phyloP scores from a whole-genome alignment of 306 rosid species.

The Pyrus betulifolia region DNA sequence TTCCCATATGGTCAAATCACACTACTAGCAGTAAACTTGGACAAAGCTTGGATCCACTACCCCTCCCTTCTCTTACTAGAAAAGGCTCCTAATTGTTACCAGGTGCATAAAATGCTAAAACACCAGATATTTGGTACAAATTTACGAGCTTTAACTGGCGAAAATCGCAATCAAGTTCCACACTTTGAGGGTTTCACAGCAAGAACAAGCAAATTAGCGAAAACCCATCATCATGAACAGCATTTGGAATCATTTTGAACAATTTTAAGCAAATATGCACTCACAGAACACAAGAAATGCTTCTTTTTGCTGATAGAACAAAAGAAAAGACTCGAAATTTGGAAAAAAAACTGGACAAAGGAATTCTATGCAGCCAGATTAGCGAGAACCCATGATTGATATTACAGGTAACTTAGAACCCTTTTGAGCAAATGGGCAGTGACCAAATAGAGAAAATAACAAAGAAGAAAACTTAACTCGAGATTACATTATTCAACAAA shows the following conservation, averaged over 20 bases:
- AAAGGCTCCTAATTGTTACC: conserved; percentile 16
- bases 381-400: conserved; percentile 65
- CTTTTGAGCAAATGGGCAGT: conserved; percentile 33
- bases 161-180: conserved; percentile 19
- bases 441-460: conserved; percentile 20
- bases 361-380: conserved; percentile 17
- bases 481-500: conserved; percentile 55
- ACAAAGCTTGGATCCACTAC: conserved; percentile 40
- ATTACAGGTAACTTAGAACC: conserved; percentile 39
- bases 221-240: conserved; percentile 42
- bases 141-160: conserved; percentile 23
- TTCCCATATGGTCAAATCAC: conserved; percentile 30
- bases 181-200: conserved; percentile 20
- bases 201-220: conserved; percentile 42
- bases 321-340: background rate
- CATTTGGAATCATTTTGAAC: conserved; percentile 35
- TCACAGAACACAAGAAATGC: conserved; percentile 14
- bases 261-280: conserved; percentile 34
- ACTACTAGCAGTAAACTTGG: conserved; percentile 32
- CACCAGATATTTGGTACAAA: conserved; percentile 29
- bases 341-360: conserved; percentile 9
- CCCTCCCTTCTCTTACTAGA: conserved; percentile 7
- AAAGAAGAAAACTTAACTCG: conserved; percentile 17
- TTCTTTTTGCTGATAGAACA: conserved; percentile 10
- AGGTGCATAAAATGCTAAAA: conserved; percentile 22